These are phyloP conservation scores for Rosa chinensis DNA, from an alignment of 306 rosid species.

Conservation along the genomic window DNA sequence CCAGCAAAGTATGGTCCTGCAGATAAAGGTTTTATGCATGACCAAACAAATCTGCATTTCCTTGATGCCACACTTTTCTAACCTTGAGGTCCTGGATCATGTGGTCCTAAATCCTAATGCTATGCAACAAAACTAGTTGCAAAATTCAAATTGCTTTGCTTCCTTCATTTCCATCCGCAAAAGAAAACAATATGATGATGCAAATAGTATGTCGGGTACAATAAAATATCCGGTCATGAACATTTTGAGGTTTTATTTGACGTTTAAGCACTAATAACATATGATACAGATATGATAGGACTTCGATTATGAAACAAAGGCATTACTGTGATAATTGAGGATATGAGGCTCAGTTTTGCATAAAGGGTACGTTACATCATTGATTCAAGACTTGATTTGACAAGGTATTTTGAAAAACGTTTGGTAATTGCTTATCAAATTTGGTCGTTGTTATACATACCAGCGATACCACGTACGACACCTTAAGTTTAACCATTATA, in stretches of 20 bases:
- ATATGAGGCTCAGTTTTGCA: neutral
- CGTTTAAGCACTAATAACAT: neutral
- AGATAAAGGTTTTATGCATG: neutral
- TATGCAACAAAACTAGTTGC: neutral
- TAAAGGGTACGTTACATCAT: neutral
- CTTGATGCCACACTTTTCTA: conserved; percentile 11
- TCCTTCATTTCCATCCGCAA: neutral
- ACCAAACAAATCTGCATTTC: neutral
- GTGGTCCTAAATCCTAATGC: conserved; percentile 1
- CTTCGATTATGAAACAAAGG: neutral
- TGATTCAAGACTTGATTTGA: neutral
- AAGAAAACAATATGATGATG: neutral
- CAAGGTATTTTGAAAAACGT: no score
- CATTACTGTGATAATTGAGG: neutral
- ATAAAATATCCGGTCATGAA: neutral
- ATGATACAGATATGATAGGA: neutral
- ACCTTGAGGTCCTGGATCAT: neutral
- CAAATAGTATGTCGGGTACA: neutral
- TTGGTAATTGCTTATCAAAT: no score
- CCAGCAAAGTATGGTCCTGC: conserved; percentile 5
- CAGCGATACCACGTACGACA: no score
- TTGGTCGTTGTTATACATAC: no score
- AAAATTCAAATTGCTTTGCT: neutral
- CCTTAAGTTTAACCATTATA: no score
- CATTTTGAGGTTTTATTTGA: neutral